phyloP scores from a whole-genome alignment of 495 filamentous ascomycete species.

The Penicillium antarcticum region DNA sequence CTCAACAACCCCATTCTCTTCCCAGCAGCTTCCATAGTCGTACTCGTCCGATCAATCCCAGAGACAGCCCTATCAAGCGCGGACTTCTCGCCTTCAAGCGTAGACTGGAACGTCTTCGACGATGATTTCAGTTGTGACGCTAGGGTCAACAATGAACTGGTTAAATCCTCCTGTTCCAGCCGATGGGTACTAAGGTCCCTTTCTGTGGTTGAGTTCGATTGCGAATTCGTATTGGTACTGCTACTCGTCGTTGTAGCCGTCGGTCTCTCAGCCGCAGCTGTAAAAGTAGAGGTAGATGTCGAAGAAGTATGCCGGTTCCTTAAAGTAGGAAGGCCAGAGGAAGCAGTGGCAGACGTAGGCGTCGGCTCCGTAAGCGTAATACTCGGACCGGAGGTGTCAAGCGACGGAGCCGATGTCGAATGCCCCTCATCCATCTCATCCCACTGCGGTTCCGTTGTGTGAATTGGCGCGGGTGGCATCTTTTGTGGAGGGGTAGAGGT shows the following conservation, averaged over 20 bases:
- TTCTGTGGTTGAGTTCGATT: constrained; percentile 44
- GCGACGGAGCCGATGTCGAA: constrained; percentile 11
- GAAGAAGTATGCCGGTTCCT: neutral
- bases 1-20: constrained; percentile 69
- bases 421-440: constrained; percentile 6
- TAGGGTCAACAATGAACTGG: constrained; percentile 71
- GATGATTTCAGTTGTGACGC: constrained; percentile 75
- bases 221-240: constrained; percentile 25
- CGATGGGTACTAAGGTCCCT: constrained; percentile 69
- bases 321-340: neutral
- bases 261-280: constrained; percentile 8
- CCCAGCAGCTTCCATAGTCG: constrained; percentile 70
- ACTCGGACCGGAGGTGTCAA: too few species aligned
- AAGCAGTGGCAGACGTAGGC: constrained; percentile 8
- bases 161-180: constrained; percentile 79
- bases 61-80: constrained; percentile 65
- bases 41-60: constrained; percentile 71
- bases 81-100: constrained; percentile 69
- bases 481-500: neutral
- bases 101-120: constrained; percentile 63
- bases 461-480: neutral
- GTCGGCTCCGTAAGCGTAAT: neutral
- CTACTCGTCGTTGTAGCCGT: constrained; percentile 22
- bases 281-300: constrained; percentile 6
- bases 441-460: neutral